Conservation (phyloP, 768 basidiomycete species). For the Pholiota microspora region DNA sequence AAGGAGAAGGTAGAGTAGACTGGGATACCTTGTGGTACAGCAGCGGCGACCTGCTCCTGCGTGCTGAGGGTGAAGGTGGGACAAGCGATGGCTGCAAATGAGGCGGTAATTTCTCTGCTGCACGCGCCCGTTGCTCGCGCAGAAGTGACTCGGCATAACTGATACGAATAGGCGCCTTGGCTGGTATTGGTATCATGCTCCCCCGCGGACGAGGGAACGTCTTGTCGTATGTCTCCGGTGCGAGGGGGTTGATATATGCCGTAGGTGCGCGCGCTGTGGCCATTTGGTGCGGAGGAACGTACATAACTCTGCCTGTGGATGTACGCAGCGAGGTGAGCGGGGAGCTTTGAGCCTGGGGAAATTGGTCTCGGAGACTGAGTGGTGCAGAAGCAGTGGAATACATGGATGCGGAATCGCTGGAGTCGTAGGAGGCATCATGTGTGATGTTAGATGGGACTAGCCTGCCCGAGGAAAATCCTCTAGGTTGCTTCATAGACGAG, state of each 20-base stretch:
- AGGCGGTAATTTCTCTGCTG: neutral
- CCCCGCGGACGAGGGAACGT: neutral
- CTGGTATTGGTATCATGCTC: neutral
- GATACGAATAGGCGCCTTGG: neutral
- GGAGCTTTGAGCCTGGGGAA: no score
- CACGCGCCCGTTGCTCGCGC: neutral
- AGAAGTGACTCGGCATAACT: neutral
- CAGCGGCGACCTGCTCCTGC: neutral
- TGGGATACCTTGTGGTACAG: neutral
- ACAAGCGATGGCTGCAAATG: neutral
- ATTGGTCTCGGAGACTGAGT: constrained; percentile 13
- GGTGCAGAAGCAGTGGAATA: constrained; percentile 37
- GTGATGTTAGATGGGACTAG: neutral
- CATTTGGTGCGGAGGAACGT: no score
- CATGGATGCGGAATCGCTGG: constrained; percentile 29
- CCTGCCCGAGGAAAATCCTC: neutral
- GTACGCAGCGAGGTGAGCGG: neutral
- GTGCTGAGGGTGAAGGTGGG: neutral
- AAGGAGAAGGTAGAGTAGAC: constrained; percentile 1
- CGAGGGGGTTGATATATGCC: neutral
- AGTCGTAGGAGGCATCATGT: constrained; percentile 11
- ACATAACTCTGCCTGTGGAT: neutral
- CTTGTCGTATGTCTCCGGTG: constrained; percentile 2
- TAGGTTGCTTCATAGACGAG: no score
- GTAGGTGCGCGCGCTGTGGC: no score